Base-by-base conservation (phyloP, 2,329 filamentous ascomycete genomes). In the Coniochaeta sp. region DNA sequence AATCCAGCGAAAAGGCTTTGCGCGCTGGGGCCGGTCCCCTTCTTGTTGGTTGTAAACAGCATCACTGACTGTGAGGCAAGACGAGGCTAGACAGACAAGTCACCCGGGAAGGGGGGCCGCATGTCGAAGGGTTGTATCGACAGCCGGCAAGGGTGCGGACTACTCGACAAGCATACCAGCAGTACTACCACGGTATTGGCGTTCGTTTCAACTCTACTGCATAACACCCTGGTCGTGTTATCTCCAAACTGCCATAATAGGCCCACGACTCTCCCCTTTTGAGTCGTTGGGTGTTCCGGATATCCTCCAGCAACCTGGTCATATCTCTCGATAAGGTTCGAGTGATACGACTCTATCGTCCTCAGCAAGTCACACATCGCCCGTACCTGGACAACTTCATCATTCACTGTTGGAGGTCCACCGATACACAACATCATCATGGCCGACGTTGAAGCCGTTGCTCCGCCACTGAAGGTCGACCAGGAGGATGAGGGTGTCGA, bases 401-500 rank as follows among this genome's bases (percentile, higher is more conserved):
- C n/a, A 45, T 45, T 40, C 31, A 16, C 24, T 14, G 18, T 27
- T 16, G 48, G 4, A 20, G 48, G 10, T 26, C 12, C 2, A 9
- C 13, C 12, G 26, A 4, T 24, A 14, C 10, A 13, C 38, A 12
- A 26, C 18, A 12, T 14, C 20, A 50, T 50, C 50, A 57, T 58
- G 51, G 51, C 40, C 26, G 50, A 51, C 13, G 9, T 6, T 10
- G 56, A 60, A 16, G 14, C 33, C 33, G 59, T 59, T 20, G 58
- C 57, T 18, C 27, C 53, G 28, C 16, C 56, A 12, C 32, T 59
- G 24, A 52, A 54, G 24, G 32, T 54, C 26, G 48, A 56, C 35
- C 53, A 53, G 28, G 45, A 53, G 32, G 51, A 53, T n/a, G 50
- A 57, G 18, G 48, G 48, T 40, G 28, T 49, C n/a, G 55, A 61